Evolutionary conservation across 306 rosid species (phyloP), one percentile per base, ranked within the genome.

Genomic region (Prunus fruticosa): DNA sequence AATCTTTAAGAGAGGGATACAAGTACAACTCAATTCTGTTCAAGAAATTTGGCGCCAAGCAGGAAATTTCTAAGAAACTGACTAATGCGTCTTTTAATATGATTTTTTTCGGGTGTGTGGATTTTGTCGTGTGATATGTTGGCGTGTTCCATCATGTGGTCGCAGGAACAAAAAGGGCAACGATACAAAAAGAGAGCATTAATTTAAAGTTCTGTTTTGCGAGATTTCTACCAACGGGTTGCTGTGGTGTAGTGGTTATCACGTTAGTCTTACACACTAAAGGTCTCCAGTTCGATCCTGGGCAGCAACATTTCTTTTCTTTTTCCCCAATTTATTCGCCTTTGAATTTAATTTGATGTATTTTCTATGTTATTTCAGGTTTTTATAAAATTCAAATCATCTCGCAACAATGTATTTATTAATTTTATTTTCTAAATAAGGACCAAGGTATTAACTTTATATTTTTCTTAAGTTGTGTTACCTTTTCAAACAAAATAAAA

Each of bases 161-260:
- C 6, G 62, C 15, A 20, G 0, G 27, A 56, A 20, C 23, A 56
- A n/a, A 47, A 3, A 3, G 0, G 15, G 0, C 16, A 47, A 12
- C 52, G 3, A 47, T 47, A 12, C 16, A 2, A 51, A 1, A 4
- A 1, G n/a, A 5, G 0, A 5, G 38, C 7, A 8, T n/a, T 20
- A 20, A 19, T 2, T 8, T n/a, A n/a, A 56, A 34, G 0, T 0
- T 5, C 0, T 5, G 0, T 32, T 20, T 2, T 5, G 0, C 28
- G 3, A 56, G 0, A 0, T 0, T 3, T 1, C 1, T 1, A n/a
- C 0, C 18, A 11, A 0, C 0, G 0, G 0, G 96, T 91, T 91
- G 96, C 91, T 82, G 93, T 93, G 96, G 96, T 91, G 98, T 84
- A 91, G 96, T 87, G 96, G 96, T 93, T 87, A 91, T 89, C 96